Evolutionary conservation across 2,329 filamentous ascomycete species (phyloP).

Genomic region (Cryphonectria naterciae): DNA sequence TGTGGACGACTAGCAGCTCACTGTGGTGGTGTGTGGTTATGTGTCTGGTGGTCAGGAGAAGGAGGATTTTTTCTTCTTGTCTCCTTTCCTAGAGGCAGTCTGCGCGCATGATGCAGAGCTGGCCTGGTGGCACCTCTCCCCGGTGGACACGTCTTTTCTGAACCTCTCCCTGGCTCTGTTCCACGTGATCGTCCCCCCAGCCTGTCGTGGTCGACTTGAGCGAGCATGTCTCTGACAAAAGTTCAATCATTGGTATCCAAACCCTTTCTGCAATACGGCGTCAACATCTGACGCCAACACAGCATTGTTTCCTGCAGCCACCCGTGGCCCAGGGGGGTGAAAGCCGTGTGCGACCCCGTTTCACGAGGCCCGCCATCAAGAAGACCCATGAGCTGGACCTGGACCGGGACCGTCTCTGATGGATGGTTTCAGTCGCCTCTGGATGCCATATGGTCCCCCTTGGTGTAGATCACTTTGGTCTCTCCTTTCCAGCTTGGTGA

Average conservation of each 20-base stretch:
- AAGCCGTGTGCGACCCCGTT: not conserved
- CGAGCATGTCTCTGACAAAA: not conserved
- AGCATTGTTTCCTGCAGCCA: not conserved
- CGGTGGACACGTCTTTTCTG: conserved; percentile 6
- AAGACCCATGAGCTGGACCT: not conserved
- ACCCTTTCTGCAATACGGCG: not conserved
- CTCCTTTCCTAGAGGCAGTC: too few species aligned
- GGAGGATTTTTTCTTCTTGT: too few species aligned
- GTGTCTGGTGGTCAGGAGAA: not conserved
- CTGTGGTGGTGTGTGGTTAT: not conserved
- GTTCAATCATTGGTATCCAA: not conserved
- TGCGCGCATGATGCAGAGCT: not conserved
- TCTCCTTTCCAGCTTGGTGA: not conserved
- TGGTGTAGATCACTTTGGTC: not conserved
- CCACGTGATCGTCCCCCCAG: not conserved
- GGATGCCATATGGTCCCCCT: not conserved
- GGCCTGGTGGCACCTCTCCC: not conserved
- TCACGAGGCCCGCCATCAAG: not conserved
- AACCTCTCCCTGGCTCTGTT: not conserved
- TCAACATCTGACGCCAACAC: not conserved
- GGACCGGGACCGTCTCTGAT: not conserved
- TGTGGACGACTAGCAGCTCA: not conserved
- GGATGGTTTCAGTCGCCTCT: not conserved
- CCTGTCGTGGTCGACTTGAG: not conserved
- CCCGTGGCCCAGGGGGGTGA: conserved; percentile 1